Evolutionary conservation across 2,329 filamentous ascomycete species (phyloP), one percentile per base, ranked within the genome.

Genomic region (Plectosphaerella plurivora): DNA sequence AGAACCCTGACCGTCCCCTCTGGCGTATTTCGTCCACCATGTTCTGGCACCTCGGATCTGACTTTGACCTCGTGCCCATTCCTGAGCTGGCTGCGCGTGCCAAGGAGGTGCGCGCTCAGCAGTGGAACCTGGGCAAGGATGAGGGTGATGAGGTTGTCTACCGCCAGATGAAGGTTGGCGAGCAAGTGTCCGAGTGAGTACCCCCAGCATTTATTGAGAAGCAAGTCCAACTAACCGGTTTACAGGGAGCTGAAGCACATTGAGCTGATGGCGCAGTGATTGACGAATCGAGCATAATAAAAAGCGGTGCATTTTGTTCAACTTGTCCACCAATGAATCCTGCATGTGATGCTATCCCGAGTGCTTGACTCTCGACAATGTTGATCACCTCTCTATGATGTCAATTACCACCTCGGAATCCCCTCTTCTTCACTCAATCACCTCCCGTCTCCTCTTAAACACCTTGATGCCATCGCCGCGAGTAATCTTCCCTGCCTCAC

Each of bases 1-100:
- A 74, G 42, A 59, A 67, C 11, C 76, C 79, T 0, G 73, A 76
- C 16, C 65, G 80, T 1, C 81, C 81, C 12, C 70, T 79, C 3
- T 63, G 83, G 15, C 72, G 81, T 47, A 84, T 84, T 62, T 82
- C 78, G 36, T 82, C 78, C 47, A 84, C 81, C 3, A 72, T 83
- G 52, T 84, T 84, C 68, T 84, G 79, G 76, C 81, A 84, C 50
- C 67, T 84, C 24, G 74, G 72, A 42, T 82, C 78, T 16, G 81
- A 84, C 59, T 75, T 75, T 52, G 78, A 83, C 52, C 65, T 84
- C 7, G 65, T 60, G 3, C 82, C 82, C 2, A 70, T 84, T 42
- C 74, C 76, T 1, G 64, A 63, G 50, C 68, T 83, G 37, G 73
- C 66, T 1, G 72, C 73, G 44, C 66, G 67, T 56, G 79, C 80